Percentiles rank a stretch among this genome's conserved stretches.
phyloP scores from a whole-genome alignment of 1,139 yeast species.

The Yamadazyma kanchanaburiensis region DNA sequence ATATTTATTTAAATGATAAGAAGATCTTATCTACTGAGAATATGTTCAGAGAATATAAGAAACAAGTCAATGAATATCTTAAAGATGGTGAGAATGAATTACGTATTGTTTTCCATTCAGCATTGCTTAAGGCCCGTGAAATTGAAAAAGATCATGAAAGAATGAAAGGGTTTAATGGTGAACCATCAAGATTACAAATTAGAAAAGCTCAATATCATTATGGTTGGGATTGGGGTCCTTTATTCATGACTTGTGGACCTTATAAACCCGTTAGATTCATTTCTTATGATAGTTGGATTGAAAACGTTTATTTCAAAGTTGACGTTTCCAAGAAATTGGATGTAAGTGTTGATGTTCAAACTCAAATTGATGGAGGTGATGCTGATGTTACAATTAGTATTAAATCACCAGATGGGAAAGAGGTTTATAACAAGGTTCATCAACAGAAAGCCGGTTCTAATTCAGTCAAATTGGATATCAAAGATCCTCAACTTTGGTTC shows the following conservation, averaged over 20 bases:
- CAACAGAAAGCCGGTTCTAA: constrained; percentile 2
- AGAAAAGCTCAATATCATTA: constrained; percentile 54
- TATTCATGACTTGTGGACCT: constrained; percentile 45
- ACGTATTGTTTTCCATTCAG: constrained; percentile 20
- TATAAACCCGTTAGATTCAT: constrained; percentile 36
- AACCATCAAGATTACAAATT: constrained; percentile 35
- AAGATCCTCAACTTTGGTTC: constrained; percentile 36
- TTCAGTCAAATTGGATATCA: constrained; percentile 9
- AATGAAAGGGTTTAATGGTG: constrained; percentile 36
- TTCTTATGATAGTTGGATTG: constrained; percentile 17
- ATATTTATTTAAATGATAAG: constrained; percentile 30
- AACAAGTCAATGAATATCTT: constrained; percentile 11
- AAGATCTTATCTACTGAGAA: constrained; percentile 30
- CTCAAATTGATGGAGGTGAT: constrained; percentile 8
- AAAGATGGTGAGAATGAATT: constrained; percentile 14
- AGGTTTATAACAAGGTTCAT: not conserved
- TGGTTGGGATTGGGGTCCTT: constrained; percentile 63
- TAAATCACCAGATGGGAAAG: constrained; percentile 6
- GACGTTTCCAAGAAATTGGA: constrained; percentile 16
- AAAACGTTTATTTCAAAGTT: constrained; percentile 19
- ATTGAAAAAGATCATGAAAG: constrained; percentile 19
- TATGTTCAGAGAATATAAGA: constrained; percentile 31
- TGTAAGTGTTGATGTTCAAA: constrained; percentile 10
- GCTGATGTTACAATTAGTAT: not conserved
- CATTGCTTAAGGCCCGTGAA: constrained; percentile 17